These are phyloP conservation scores for Candida oleophila DNA, from an alignment of 805 yeast species.

Conservation along the genomic window DNA sequence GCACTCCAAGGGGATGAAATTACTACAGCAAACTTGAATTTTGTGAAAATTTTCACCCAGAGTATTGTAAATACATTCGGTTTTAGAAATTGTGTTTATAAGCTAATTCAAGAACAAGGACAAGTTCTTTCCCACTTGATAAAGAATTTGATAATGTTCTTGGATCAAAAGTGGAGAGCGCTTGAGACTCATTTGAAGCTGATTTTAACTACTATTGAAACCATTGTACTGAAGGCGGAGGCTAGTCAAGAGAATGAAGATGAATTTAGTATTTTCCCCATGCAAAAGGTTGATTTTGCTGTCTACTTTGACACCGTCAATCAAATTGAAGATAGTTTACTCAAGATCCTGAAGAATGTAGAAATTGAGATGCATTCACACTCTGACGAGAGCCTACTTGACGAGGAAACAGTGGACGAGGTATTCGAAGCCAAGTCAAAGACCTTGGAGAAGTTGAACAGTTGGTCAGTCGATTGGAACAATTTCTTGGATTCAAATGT, in stretches of 20 bases:
- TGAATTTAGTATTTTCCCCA: not conserved
- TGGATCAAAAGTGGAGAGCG: not conserved
- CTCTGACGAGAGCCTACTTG: not conserved
- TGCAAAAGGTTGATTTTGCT: not conserved
- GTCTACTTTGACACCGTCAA: not conserved
- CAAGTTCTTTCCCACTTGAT: not conserved
- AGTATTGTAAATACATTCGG: not conserved
- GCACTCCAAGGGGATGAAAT: not conserved
- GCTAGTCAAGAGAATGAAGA: not conserved
- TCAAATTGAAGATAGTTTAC: not conserved
- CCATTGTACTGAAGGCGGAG: not conserved
- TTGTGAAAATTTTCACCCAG: not conserved
- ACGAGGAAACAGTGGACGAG: constrained; percentile 5
- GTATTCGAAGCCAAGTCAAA: constrained; percentile 5
- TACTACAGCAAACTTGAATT: not conserved
- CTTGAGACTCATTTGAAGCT: not conserved
- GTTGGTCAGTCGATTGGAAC: not conserved
- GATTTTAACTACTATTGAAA: not conserved
- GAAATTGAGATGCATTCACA: constrained; percentile 6
- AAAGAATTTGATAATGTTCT: not conserved
- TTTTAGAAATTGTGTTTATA: not conserved
- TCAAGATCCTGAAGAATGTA: constrained; percentile 6
- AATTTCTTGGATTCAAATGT: not conserved
- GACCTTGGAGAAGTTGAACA: not conserved
- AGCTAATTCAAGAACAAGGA: not conserved